phyloP scores from a whole-genome alignment of 2,329 filamentous ascomycete genomes.

The Penicillium sclerotigenum region DNA sequence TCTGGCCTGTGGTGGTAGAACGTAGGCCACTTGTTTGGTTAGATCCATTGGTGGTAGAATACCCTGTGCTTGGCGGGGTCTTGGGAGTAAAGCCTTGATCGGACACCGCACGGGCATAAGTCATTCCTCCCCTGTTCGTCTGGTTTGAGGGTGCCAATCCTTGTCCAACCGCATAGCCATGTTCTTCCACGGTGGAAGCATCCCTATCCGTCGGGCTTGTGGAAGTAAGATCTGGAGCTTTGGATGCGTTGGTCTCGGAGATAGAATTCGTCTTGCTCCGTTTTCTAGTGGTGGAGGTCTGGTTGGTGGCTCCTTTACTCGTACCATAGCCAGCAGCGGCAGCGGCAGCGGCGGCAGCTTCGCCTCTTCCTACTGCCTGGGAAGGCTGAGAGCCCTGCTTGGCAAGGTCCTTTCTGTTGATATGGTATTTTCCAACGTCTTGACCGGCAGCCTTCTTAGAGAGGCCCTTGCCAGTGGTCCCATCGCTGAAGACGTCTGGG shows the following conservation, averaged over 20 bases:
- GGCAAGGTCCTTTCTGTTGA: neutral
- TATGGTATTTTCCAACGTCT: neutral
- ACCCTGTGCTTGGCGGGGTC: neutral
- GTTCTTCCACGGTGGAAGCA: neutral
- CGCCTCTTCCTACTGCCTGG: slow-evolving; percentile 1
- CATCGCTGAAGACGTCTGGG: slow-evolving; percentile 14
- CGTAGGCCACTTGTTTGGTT: neutral
- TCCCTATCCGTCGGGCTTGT: neutral
- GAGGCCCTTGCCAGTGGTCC: neutral
- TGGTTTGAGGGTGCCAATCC: neutral
- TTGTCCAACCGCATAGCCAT: neutral
- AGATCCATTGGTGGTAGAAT: neutral
- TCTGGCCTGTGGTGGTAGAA: slow-evolving; percentile 2
- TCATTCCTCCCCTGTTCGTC: neutral
- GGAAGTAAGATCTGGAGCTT: neutral
- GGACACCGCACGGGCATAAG: neutral
- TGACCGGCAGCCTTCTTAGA: neutral
- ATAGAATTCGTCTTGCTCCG: neutral
- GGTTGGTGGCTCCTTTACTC: neutral
- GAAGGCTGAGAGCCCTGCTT: neutral
- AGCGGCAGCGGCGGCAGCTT: neutral
- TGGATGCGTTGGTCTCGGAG: neutral
- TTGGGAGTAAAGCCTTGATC: neutral
- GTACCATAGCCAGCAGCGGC: neutral
- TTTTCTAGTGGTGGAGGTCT: neutral